Percentiles rank a stretch among this genome's conserved stretches.
Conservation (phyloP, 495 filamentous ascomycete species). For the Endocarpon pusillum region DNA sequence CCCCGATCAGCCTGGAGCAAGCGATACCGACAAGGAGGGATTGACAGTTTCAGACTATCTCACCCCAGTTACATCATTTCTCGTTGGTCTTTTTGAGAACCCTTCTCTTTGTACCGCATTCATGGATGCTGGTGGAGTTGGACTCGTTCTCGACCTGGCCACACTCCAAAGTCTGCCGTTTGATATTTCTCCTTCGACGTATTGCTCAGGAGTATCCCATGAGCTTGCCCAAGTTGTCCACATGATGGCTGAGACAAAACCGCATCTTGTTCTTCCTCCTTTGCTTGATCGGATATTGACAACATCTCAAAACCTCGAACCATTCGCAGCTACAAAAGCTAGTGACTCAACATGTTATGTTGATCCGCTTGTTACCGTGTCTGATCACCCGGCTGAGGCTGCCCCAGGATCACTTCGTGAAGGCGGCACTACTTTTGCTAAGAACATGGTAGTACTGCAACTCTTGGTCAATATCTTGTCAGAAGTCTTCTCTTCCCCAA, state of each 20-base stretch:
- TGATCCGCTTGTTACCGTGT: no score
- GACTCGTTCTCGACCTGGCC: conserved; percentile 68
- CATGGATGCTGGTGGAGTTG: conserved; percentile 61
- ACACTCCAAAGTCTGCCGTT: conserved; percentile 60
- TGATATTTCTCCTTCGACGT: conserved; percentile 37
- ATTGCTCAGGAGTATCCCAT: no score
- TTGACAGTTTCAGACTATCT: conserved; percentile 51
- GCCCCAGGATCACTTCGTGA: conserved; percentile 11
- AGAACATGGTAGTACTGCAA: conserved; percentile 59
- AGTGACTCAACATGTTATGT: no score
- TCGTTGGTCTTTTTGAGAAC: conserved; percentile 65
- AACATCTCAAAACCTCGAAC: not conserved
- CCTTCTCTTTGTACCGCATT: conserved; percentile 55
- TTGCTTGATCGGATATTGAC: conserved; percentile 43
- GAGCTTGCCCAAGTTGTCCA: conserved; percentile 59
- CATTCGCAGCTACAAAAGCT: not conserved
- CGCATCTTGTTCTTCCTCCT: conserved; percentile 66
- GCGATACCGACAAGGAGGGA: conserved; percentile 28
- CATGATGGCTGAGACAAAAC: conserved; percentile 64
- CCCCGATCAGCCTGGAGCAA: conserved; percentile 16
- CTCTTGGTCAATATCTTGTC: conserved; percentile 54
- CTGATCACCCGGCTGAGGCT: no score
- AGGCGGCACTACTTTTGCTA: conserved; percentile 53
- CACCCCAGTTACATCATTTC: conserved; percentile 53
- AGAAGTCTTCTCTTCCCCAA: conserved; percentile 48